Evolutionary conservation across 2,329 filamentous ascomycete genomes (phyloP), one percentile per base, ranked within the genome.

Genomic region (Neofusicoccum sp.): DNA sequence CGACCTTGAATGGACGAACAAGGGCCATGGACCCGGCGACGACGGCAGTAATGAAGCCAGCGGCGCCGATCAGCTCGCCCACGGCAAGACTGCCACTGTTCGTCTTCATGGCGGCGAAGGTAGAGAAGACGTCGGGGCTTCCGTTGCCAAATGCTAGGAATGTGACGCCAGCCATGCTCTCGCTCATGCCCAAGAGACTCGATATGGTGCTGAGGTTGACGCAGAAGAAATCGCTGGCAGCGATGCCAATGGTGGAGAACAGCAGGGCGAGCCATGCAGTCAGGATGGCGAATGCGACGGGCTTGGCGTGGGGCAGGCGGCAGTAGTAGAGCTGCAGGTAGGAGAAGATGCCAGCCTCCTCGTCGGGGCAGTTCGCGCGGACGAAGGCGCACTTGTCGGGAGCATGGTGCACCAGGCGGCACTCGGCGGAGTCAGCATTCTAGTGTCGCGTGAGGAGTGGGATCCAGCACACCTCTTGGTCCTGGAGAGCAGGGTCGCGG

Each of bases 141-240:
- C 95, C 95, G 80, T 99, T 99, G 67, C 95, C 95, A 77, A 99
- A 96, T 7, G 95, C 95, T 59, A 99, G 80, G 71, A 99, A 96
- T 0, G 95, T 99, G 33, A 99, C 96, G 39, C 95, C 95, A 0
- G 95, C 93, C 77, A 99, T 84, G 75, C 92, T 98, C 80, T 99
- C 93, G 76, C 93, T 97, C 81, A 99, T 89, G 22, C 94, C 93
- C 33, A 98, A 83, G 59, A 97, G 87, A 63, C 85, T 89, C 28
- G 95, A 89, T 70, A 99, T 95, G 11, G 95, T 98, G 76, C 91
- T 95, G 37, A 99, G 84, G 73, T 99, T 97, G 79, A 98, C 87
- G 78, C 93, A 98, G 79, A 99, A 95, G 81, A 99, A 99, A 79
- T 99, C 95, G 77, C 93, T 97, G 28, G 95, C 95, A 12, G 95